phyloP scores from a whole-genome alignment of 2,329 filamentous ascomycete genomes.

The Ophiocordyceps australis region DNA sequence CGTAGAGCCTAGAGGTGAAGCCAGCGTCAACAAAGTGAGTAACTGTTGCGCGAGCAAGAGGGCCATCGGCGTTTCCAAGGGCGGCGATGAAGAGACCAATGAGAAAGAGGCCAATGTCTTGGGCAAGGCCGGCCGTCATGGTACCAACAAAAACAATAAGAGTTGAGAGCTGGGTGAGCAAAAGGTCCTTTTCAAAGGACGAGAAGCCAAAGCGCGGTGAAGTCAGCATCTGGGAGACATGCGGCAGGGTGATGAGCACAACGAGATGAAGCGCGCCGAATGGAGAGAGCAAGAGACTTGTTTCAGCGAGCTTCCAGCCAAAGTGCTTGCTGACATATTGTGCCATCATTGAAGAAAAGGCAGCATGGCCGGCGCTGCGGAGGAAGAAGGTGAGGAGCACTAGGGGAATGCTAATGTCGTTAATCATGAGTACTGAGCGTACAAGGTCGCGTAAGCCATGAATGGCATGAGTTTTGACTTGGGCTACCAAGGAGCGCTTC shows the following conservation, averaged over 20 bases:
- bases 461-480: constrained; percentile 10
- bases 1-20: constrained; percentile 10
- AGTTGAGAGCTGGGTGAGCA: constrained; percentile 8
- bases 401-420: constrained; percentile 1
- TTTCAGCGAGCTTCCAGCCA: constrained; percentile 6
- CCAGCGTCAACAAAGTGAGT: constrained; percentile 5
- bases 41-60: constrained; percentile 7
- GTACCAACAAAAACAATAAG: constrained; percentile 6
- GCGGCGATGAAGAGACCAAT: constrained; percentile 7
- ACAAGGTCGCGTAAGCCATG: constrained; percentile 13
- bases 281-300: constrained; percentile 7
- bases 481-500: constrained; percentile 2
- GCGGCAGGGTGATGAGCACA: constrained; percentile 4
- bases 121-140: constrained; percentile 5
- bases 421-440: constrained; percentile 3
- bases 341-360: constrained; percentile 5
- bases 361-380: constrained; percentile 1
- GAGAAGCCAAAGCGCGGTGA: background rate
- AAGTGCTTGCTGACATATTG: constrained; percentile 10
- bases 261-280: constrained; percentile 6
- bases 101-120: constrained; percentile 5
- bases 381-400: constrained; percentile 5
- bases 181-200: constrained; percentile 3
- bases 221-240: constrained; percentile 3
- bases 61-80: constrained; percentile 5